phyloP scores from a whole-genome alignment of 345 rosid genomes.

The Lepidium aucheri region DNA sequence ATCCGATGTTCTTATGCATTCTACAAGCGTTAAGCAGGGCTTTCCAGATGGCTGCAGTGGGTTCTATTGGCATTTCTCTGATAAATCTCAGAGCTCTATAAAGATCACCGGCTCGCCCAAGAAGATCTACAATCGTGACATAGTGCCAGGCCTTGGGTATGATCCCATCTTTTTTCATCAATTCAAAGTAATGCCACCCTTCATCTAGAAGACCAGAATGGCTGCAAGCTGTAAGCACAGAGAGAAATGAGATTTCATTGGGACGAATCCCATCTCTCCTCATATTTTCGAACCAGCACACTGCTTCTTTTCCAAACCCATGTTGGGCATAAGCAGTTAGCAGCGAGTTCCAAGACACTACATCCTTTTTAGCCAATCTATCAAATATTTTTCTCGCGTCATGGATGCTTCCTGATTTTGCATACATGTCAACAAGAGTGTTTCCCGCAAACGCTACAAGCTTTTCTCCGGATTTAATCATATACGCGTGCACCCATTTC shows the following conservation, averaged over 20 bases:
- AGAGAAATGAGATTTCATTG: constrained; percentile 49
- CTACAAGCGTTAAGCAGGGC: constrained; percentile 62
- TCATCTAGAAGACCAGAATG: constrained; percentile 50
- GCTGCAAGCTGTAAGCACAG: constrained; percentile 60
- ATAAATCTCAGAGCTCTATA: constrained; percentile 41
- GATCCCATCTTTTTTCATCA: constrained; percentile 40
- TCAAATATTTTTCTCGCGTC: constrained; percentile 48
- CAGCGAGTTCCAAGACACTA: constrained; percentile 60
- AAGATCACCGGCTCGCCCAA: constrained; percentile 55
- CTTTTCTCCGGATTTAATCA: constrained; percentile 49
- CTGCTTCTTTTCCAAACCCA: constrained; percentile 42
- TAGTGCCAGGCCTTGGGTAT: constrained; percentile 39
- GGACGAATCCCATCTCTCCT: constrained; percentile 34
- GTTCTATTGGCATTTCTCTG: constrained; percentile 45
- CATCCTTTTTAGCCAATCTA: constrained; percentile 36
- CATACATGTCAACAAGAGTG: constrained; percentile 60
- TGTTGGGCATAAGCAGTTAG: constrained; percentile 49
- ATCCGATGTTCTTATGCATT: constrained; percentile 52
- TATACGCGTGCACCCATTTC: constrained; percentile 56
- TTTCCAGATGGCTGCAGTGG: constrained; percentile 53
- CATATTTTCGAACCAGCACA: constrained; percentile 41
- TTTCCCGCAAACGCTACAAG: constrained; percentile 50
- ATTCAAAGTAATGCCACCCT: constrained; percentile 42
- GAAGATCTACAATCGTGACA: constrained; percentile 56
- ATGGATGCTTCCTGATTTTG: constrained; percentile 51